Base-by-base conservation (phyloP, 106 monocot genomes). In the Hemerocallis citrina region DNA sequence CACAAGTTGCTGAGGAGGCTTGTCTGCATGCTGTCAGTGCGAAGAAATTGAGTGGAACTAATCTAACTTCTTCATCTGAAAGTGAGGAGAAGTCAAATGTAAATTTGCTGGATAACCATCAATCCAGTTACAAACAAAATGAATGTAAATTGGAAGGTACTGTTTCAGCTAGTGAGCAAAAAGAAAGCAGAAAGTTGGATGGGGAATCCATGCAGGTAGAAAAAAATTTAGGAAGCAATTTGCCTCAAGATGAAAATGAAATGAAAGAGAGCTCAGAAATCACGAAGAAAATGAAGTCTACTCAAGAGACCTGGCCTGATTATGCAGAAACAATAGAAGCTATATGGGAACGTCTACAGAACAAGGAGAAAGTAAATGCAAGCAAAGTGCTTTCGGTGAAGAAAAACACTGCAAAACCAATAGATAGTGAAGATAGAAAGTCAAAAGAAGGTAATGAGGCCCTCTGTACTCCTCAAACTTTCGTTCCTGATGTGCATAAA, bases 1-100 rank as follows among this genome's bases (percentile, higher is more conserved):
- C 19, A 61, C 7, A 11, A 85, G 69, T 36, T 79, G 62, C 52
- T 68, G 21, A 66, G 52, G 57, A 68, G 41, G 11, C 22, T 61
- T 36, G 12, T 62, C 62, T 41, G 68, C n/a, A 15, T 52, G 59
- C 20, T 49, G 68, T 41, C 17, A 43, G 41, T 51, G 32, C 30
- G 40, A 32, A 69, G 36, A 35, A 72, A 54, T 62, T 51, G 15
- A 64, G 27, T 24, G 20, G 3, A 52, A 51, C 37, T 64, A 10
- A 44, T 38, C 29, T 46, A 17, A 47, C 35, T 34, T 79, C 11
- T 36, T 58, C 38, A 33, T 17, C 35, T 28, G 24, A 63, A 24
- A 30, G 34, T 51, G 41, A 62, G 45, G 34, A 63, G 10, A 32
- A 50, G 5, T 14, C 62, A 59, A 63, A 6, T 61, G 37, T 47